Conservation (phyloP, 164 flowering plant species). For the Santalum album region DNA sequence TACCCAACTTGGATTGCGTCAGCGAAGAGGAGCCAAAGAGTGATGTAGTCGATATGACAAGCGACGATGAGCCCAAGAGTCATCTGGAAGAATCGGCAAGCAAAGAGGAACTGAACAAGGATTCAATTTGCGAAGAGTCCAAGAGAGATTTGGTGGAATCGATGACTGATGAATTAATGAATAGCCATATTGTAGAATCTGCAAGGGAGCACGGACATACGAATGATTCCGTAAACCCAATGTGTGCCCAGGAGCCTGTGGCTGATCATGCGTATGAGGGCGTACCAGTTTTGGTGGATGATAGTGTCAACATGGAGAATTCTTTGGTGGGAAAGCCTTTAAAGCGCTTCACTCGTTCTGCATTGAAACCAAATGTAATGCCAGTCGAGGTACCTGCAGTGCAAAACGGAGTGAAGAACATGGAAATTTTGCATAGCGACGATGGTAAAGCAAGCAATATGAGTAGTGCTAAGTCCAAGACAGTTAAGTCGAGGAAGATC, state of each 20-base stretch:
- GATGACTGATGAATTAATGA: conserved; percentile 9
- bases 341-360: conserved; percentile 30
- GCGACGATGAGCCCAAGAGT: background rate
- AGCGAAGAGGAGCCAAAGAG: conserved; percentile 5
- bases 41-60: background rate
- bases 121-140: no score
- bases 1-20: background rate
- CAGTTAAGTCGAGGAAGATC: conserved; percentile 21
- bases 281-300: background rate
- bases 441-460: background rate
- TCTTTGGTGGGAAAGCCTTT: conserved; percentile 12
- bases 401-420: conserved; percentile 4
- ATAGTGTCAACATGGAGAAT: background rate
- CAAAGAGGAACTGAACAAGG: background rate
- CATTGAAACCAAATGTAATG: conserved; percentile 10
- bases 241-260: conserved; percentile 2
- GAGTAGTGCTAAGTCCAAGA: conserved; percentile 15
- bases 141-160: conserved; percentile 2
- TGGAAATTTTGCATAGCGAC: conserved; percentile 3
- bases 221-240: background rate
- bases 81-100: background rate
- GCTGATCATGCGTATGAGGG: background rate
- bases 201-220: conserved; percentile 1
- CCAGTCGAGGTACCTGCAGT: background rate
- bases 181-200: background rate